Conservation (phyloP, 2,329 filamentous ascomycete species). For the Neofusicoccum sp. region DNA sequence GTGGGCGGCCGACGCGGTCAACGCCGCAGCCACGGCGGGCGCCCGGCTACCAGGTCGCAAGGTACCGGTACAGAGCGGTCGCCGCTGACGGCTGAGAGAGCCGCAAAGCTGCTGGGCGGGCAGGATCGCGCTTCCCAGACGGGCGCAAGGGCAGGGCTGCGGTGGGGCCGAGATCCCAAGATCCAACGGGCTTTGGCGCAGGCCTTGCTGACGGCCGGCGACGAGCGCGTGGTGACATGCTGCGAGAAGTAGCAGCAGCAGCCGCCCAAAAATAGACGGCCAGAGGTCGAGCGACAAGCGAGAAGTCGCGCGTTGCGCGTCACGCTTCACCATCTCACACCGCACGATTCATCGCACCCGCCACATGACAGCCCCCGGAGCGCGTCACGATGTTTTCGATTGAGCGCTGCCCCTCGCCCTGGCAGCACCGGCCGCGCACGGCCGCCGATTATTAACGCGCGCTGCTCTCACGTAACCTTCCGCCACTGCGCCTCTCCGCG, state of each 20-base stretch:
- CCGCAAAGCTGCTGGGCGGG: not conserved
- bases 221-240: not conserved
- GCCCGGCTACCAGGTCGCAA: not conserved
- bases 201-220: not conserved
- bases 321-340: not conserved
- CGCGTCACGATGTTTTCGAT: not conserved
- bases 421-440: not conserved
- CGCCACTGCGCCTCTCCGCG: conserved; percentile 6
- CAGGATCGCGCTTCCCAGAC: conserved; percentile 7
- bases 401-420: not conserved
- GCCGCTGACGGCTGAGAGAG: not conserved
- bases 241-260: not conserved
- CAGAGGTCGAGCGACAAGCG: not conserved
- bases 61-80: not conserved
- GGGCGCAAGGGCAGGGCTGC: not conserved
- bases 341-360: not conserved
- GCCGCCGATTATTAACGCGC: conserved; percentile 1
- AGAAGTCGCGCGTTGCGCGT: not conserved
- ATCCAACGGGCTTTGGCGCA: not conserved
- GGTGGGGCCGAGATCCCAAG: conserved; percentile 10
- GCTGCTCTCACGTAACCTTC: conserved; percentile 17
- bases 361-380: not conserved
- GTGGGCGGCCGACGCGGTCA: not conserved
- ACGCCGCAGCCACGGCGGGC: not conserved
- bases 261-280: conserved; percentile 12